Conservation (phyloP, 768 basidiomycete genomes). For the Boletus pseudopeckii region DNA sequence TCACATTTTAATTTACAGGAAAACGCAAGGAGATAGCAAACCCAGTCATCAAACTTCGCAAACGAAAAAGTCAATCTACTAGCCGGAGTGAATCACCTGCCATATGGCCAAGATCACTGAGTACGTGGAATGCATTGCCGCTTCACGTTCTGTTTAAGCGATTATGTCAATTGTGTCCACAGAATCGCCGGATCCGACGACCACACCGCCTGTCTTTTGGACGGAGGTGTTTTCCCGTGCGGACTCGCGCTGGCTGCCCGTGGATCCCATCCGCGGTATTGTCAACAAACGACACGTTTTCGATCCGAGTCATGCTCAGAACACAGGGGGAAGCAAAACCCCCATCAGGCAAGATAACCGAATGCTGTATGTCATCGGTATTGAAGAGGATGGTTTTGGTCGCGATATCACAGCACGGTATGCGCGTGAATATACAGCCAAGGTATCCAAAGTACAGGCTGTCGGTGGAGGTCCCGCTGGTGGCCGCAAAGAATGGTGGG, state of each 20-base stretch:
- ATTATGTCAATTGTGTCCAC: slow-evolving; percentile 20
- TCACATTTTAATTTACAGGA: slow-evolving; percentile 31
- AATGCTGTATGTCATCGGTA: slow-evolving; percentile 89
- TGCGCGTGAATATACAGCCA: slow-evolving; percentile 74
- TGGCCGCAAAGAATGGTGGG: slow-evolving; percentile 87
- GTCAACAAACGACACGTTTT: slow-evolving; percentile 81
- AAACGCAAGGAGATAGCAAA: slow-evolving; percentile 58
- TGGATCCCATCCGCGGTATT: slow-evolving; percentile 80
- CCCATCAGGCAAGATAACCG: slow-evolving; percentile 58
- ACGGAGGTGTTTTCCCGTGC: slow-evolving; percentile 94
- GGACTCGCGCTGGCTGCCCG: slow-evolving; percentile 87
- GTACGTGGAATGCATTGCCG: slow-evolving; percentile 16
- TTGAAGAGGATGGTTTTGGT: slow-evolving; percentile 92
- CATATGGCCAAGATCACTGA: slow-evolving; percentile 11
- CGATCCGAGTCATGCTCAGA: slow-evolving; percentile 54
- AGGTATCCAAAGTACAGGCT: slow-evolving; percentile 76
- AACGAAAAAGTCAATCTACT: slow-evolving; percentile 48
- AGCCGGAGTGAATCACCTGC: slow-evolving; percentile 34
- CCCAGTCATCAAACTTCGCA: slow-evolving; percentile 57
- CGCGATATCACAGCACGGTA: slow-evolving; percentile 92
- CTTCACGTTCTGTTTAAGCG: slow-evolving; percentile 17
- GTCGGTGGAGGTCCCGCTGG: slow-evolving; percentile 45
- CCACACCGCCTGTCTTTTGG: slow-evolving; percentile 89
- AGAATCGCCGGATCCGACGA: slow-evolving; percentile 47
- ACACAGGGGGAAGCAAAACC: slow-evolving; percentile 14